Evolutionary conservation across 1,139 yeast species (phyloP).

Genomic region (Suhomyces bribrorum): DNA sequence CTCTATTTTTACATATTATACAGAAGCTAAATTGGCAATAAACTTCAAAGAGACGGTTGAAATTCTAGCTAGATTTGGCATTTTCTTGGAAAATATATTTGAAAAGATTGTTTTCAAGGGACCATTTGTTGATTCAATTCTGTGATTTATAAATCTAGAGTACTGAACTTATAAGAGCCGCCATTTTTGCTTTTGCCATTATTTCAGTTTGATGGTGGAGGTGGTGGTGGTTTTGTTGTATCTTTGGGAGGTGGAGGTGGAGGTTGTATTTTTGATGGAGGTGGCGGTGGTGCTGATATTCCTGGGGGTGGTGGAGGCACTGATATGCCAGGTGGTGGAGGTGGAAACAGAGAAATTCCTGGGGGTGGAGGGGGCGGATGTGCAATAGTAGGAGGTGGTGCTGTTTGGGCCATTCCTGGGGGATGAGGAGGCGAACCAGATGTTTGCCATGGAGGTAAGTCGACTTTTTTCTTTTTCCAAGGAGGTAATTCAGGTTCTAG

Average conservation of each 20-base stretch:
- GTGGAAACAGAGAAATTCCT: constrained; percentile 21
- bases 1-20: too few species aligned
- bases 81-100: too few species aligned
- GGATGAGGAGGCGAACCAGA: constrained; percentile 4
- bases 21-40: too few species aligned
- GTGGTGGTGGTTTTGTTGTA: constrained; percentile 14
- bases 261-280: constrained; percentile 11
- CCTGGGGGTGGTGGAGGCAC: constrained; percentile 23
- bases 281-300: constrained; percentile 14
- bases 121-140: too few species aligned
- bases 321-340: constrained; percentile 8
- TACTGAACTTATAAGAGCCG: not conserved
- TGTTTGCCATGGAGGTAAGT: constrained; percentile 19
- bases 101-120: too few species aligned
- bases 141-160: not conserved
- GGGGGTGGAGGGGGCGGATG: constrained; percentile 20
- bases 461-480: constrained; percentile 16
- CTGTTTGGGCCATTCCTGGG: too few species aligned
- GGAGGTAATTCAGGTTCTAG: constrained; percentile 15
- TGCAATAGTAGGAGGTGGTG: constrained; percentile 6
- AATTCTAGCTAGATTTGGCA: too few species aligned
- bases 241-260: constrained; percentile 14
- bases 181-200: not conserved
- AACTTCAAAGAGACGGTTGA: too few species aligned
- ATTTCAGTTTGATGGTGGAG: too few species aligned